Evolutionary conservation across 1,284 basidiomycete species (phyloP).

Genomic region (Clitocybe nebularis): DNA sequence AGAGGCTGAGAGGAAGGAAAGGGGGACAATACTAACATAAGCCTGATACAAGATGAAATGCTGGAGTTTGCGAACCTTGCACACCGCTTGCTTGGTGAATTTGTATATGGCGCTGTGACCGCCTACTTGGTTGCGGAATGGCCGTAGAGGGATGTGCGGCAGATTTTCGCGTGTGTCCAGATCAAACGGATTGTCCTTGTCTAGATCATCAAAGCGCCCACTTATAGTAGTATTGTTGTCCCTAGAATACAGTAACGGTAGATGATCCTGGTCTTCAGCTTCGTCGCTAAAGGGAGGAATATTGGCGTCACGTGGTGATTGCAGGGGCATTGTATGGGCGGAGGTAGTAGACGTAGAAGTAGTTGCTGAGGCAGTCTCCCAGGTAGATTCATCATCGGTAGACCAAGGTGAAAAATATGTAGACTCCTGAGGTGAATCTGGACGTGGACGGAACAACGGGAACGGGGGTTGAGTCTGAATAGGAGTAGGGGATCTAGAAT

Average conservation of each 20-base stretch:
- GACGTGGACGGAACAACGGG: constrained; percentile 19
- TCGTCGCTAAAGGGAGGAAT: constrained; percentile 20
- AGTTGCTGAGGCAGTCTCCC: constrained; percentile 65
- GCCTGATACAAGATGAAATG: constrained; percentile 16
- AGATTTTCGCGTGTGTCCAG: constrained; percentile 50
- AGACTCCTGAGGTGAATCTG: constrained; percentile 32
- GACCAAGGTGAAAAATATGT: constrained; percentile 56
- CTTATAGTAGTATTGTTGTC: constrained; percentile 4
- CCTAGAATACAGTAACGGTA: constrained; percentile 5
- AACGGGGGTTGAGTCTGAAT: constrained; percentile 22
- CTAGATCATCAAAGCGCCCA: constrained; percentile 3
- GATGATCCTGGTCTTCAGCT: constrained; percentile 14
- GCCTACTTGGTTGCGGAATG: constrained; percentile 97
- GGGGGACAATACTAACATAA: constrained; percentile 18
- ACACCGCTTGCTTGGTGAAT: constrained; percentile 96
- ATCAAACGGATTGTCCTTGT: constrained; percentile 31
- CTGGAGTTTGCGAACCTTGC: constrained; percentile 67
- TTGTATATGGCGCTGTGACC: constrained; percentile 98
- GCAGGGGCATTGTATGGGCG: constrained; percentile 35
- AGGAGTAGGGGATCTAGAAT: constrained; percentile 33
- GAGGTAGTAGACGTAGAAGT: constrained; percentile 56
- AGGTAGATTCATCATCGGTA: constrained; percentile 72
- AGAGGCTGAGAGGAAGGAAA: constrained; percentile 63
- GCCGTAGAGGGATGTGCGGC: constrained; percentile 92
- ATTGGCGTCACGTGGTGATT: constrained; percentile 23